A percentile compares a stretch with the other conserved stretches of the same genome.
phyloP scores from a whole-genome alignment of 1,284 basidiomycete genomes.

The Golubevia sp. region DNA sequence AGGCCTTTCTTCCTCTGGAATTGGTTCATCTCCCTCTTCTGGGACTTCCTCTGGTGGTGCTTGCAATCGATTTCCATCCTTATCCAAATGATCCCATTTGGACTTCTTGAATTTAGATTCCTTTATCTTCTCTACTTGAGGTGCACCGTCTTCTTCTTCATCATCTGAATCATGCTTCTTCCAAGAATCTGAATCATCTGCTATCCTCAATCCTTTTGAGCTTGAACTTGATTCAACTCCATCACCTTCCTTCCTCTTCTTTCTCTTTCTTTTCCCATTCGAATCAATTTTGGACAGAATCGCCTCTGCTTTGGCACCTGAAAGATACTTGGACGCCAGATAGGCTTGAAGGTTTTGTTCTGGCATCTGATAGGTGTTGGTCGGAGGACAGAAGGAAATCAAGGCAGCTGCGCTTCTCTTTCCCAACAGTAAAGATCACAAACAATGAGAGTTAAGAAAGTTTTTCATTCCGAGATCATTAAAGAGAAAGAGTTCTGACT shows the following conservation, averaged over 20 bases:
- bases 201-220: constrained; percentile 26
- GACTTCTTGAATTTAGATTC: constrained; percentile 17
- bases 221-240: neutral
- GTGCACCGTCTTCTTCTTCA: constrained; percentile 24
- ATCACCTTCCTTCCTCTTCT: constrained; percentile 71
- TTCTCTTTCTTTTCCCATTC: constrained; percentile 70
- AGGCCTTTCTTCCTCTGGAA: neutral
- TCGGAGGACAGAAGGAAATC: too few relatives aligned
- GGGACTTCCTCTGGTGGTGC: neutral
- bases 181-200: constrained; percentile 40
- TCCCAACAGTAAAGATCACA: too few relatives aligned
- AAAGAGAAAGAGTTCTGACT: too few relatives aligned
- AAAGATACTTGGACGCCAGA: constrained; percentile 77
- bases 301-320: constrained; percentile 93
- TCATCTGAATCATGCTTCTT: constrained; percentile 8
- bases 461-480: too few relatives aligned
- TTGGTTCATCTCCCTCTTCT: neutral
- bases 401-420: too few relatives aligned
- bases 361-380: too few relatives aligned
- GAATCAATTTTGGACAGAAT: constrained; percentile 75
- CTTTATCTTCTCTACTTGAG: constrained; percentile 17
- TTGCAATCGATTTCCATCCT: neutral
- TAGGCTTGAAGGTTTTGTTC: constrained; percentile 64
- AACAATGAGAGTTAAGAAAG: too few relatives aligned
- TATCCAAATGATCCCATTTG: constrained; percentile 5